A percentile compares a stretch with the other conserved stretches of the same genome.
These are phyloP conservation scores for Raffaelea albimanens DNA, from an alignment of 2,329 filamentous ascomycete genomes.

Conservation along the genomic window DNA sequence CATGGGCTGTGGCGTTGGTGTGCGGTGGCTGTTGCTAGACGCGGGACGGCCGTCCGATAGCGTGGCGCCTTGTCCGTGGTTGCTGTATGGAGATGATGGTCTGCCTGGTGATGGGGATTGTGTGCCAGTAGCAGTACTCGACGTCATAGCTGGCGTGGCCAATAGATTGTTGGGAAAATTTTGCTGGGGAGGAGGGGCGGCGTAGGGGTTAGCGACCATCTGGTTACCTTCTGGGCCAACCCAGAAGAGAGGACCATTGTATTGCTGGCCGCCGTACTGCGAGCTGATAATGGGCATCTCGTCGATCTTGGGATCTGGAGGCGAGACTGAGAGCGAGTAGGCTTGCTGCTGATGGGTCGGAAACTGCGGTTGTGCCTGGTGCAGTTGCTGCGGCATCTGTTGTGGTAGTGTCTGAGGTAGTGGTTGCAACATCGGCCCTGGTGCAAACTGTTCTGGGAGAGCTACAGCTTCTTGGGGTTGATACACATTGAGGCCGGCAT, in stretches of 20 bases:
- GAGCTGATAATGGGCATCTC: neutral
- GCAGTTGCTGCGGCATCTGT: slow-evolving; percentile 1
- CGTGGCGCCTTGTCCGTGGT: slow-evolving; percentile 2
- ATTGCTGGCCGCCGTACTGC: neutral
- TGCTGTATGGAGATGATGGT: slow-evolving; percentile 6
- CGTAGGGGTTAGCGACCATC: too few species aligned
- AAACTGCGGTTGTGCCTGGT: neutral
- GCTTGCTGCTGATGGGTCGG: neutral
- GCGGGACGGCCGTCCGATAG: neutral
- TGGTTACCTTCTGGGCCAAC: neutral
- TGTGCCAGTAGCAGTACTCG: neutral
- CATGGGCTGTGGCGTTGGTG: slow-evolving; percentile 12
- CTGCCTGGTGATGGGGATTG: neutral
- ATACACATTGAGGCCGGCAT: too few species aligned
- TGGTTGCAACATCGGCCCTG: too few species aligned
- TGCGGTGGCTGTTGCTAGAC: neutral
- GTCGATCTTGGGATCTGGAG: neutral
- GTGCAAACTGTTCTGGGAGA: too few species aligned
- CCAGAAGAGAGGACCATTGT: neutral
- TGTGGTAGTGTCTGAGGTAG: too few species aligned
- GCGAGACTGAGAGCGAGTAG: neutral
- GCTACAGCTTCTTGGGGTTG: neutral
- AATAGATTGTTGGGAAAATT: neutral
- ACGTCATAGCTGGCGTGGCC: neutral
- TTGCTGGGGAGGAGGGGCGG: too few species aligned